A percentile compares a stretch with the other conserved stretches of the same genome.
These are phyloP conservation scores for Triticum urartu DNA, from an alignment of 176 grass and related monocot species.

Conservation along the genomic window DNA sequence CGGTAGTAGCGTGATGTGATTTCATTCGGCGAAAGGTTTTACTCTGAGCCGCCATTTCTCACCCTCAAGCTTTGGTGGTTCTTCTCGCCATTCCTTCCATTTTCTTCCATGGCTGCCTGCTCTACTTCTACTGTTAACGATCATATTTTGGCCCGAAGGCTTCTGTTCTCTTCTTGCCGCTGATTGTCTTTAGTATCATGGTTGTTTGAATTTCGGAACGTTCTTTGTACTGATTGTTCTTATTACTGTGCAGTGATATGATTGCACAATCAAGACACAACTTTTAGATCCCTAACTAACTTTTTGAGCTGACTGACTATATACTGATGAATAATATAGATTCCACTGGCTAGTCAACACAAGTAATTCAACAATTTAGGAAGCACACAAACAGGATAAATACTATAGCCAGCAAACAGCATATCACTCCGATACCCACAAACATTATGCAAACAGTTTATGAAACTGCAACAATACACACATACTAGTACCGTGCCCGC, in stretches of 20 bases:
- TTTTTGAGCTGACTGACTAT: neutral
- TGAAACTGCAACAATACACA: neutral
- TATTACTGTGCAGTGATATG: neutral
- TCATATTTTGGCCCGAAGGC: too few species aligned
- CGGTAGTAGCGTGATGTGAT: slow-evolving; percentile 16
- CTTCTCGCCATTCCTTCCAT: too few species aligned
- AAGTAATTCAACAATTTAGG: neutral
- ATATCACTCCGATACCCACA: neutral
- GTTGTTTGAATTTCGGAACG: neutral
- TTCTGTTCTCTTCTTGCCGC: too few species aligned
- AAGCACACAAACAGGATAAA: neutral
- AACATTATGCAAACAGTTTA: neutral
- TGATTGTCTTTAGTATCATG: neutral
- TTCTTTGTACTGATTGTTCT: neutral
- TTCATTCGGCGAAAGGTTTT: slow-evolving; percentile 24
- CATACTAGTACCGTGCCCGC: neutral
- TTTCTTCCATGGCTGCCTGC: too few species aligned
- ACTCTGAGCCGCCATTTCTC: neutral
- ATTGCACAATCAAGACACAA: neutral
- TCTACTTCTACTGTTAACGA: too few species aligned
- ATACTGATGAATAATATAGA: neutral
- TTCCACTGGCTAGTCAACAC: neutral
- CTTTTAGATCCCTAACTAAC: too few species aligned
- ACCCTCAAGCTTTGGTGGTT: neutral
- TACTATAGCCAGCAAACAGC: neutral